Percentiles rank a stretch among this genome's conserved stretches.
Evolutionary conservation across 257 asterid species (phyloP).

Genomic region (Ballota nigra): DNA sequence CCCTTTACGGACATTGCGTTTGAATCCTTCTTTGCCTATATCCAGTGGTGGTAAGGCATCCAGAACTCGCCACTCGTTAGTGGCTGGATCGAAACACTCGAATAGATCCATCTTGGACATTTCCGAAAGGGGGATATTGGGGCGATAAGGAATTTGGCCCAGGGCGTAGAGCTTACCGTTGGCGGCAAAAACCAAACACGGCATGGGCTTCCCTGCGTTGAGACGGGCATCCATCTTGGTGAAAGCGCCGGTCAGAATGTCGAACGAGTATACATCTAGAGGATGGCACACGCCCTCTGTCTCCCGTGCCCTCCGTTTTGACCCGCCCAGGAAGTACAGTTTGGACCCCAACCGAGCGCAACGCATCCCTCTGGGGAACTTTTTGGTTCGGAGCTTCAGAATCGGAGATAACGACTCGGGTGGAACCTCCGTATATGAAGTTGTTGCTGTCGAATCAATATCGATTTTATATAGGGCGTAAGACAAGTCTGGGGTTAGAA

Average conservation of each 20-base stretch:
- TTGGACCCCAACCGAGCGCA: neutral
- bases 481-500: too few relatives aligned
- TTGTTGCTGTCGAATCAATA: too few relatives aligned
- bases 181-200: neutral
- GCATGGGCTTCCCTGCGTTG: neutral
- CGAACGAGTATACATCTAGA: neutral
- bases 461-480: too few relatives aligned
- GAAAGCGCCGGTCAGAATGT: neutral
- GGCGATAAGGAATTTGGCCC: neutral
- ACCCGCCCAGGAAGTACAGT: neutral
- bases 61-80: neutral
- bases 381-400: neutral
- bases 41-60: neutral
- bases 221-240: neutral
- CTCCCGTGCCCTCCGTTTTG: too few relatives aligned
- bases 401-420: neutral
- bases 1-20: too few relatives aligned
- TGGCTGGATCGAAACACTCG: neutral
- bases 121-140: neutral
- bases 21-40: neutral
- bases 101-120: neutral
- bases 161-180: neutral
- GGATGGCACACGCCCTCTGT: too few relatives aligned
- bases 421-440: too few relatives aligned
- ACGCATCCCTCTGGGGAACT: neutral